phyloP scores from a whole-genome alignment of 225 moss, liverwort and hornwort genomes.

The Sphagnum contortum region DNA sequence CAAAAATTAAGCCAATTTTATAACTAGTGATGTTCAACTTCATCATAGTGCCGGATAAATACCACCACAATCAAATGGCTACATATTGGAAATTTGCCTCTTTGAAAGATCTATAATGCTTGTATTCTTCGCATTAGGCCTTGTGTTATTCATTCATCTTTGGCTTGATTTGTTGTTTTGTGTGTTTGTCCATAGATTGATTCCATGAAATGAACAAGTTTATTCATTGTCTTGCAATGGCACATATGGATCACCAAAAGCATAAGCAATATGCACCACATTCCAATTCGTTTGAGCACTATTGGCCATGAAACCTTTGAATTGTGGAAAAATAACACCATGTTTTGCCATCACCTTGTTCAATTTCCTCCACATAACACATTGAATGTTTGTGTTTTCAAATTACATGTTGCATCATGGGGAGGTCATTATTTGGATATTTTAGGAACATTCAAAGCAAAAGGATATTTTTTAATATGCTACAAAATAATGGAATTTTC shows the following conservation, averaged over 20 bases:
- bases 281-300: not conserved
- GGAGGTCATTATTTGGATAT: not conserved
- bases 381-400: not conserved
- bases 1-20: too few species aligned
- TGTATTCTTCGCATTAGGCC: not conserved
- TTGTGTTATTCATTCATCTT: not conserved
- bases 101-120: not conserved
- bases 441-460: too few species aligned
- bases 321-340: not conserved
- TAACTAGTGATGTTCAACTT: too few species aligned
- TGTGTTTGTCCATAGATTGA: not conserved
- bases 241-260: not conserved
- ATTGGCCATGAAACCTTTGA: not conserved
- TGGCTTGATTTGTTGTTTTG: not conserved
- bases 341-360: not conserved
- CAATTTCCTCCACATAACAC: not conserved
- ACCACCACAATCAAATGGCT: not conserved
- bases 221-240: not conserved
- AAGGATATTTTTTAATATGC: too few species aligned
- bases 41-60: too few species aligned
- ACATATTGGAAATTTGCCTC: not conserved
- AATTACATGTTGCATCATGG: not conserved
- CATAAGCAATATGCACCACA: not conserved
- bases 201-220: not conserved
- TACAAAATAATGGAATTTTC: too few species aligned